phyloP scores from a whole-genome alignment of 192 early-diverging fungal species.

The Backusella parvicylindrica region DNA sequence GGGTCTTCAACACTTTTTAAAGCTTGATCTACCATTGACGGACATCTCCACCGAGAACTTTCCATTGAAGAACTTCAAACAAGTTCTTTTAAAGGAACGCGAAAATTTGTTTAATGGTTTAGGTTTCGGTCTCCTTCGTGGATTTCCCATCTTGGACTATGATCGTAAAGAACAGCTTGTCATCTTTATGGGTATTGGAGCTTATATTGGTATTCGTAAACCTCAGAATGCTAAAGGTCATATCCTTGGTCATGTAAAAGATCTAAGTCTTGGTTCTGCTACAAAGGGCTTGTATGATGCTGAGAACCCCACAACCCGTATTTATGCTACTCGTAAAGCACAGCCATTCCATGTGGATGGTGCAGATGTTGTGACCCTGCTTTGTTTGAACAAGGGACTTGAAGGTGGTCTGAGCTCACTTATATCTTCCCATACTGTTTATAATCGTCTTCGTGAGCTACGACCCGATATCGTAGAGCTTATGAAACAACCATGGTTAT shows the following conservation, averaged over 20 bases:
- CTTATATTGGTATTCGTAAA: constrained; percentile 32
- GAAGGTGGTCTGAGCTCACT: constrained; percentile 34
- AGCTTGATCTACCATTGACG: constrained; percentile 9
- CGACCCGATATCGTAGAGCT: constrained; percentile 32
- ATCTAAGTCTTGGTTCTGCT: constrained; percentile 20
- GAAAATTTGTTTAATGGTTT: constrained; percentile 22
- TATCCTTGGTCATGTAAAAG: constrained; percentile 37
- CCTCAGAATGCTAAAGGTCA: constrained; percentile 33
- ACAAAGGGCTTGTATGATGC: constrained; percentile 27
- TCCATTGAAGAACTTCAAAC: constrained; percentile 16
- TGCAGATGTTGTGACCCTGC: constrained; percentile 31
- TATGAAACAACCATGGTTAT: constrained; percentile 29
- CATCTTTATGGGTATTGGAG: constrained; percentile 37
- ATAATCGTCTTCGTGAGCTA: constrained; percentile 21
- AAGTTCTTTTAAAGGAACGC: constrained; percentile 12
- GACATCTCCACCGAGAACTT: constrained; percentile 15
- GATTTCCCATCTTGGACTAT: constrained; percentile 22
- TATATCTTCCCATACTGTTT: constrained; percentile 39
- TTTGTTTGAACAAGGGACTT: constrained; percentile 25
- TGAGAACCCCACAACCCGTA: constrained; percentile 30
- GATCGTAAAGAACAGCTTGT: constrained; percentile 19
- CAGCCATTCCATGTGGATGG: constrained; percentile 40
- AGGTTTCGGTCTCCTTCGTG: constrained; percentile 25
- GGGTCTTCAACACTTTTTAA: constrained; percentile 22
- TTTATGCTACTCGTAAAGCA: constrained; percentile 38